phyloP scores from a whole-genome alignment of 148 eudicot species.

The Cornus controversa region DNA sequence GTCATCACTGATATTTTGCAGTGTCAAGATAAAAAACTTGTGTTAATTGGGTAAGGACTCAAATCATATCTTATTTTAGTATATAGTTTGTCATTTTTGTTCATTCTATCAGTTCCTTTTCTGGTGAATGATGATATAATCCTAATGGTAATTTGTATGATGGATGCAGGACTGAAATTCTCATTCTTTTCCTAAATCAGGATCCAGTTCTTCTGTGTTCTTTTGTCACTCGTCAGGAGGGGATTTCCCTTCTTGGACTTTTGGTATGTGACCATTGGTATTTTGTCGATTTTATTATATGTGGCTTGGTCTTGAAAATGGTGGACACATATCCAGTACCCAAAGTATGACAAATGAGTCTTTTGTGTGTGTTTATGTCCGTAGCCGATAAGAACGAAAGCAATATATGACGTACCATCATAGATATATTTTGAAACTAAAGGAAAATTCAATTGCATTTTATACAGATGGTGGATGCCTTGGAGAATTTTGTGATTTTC shows the following conservation, averaged over 20 bases:
- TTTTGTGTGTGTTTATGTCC: not conserved
- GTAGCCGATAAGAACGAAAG: not conserved
- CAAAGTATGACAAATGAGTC: no score
- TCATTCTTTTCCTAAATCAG: slow-evolving; percentile 77
- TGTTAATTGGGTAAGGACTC: slow-evolving; percentile 72
- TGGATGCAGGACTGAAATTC: slow-evolving; percentile 99
- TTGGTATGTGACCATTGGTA: slow-evolving; percentile 45
- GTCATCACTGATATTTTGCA: slow-evolving; percentile 70
- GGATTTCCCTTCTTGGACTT: slow-evolving; percentile 75
- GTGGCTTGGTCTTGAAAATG: not conserved
- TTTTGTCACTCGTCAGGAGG: slow-evolving; percentile 74
- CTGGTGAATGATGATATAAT: slow-evolving; percentile 1
- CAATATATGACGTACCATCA: no score
- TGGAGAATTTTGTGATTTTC: no score
- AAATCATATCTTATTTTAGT: not conserved
- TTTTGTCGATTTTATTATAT: no score
- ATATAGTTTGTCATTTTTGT: not conserved
- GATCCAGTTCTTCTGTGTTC: slow-evolving; percentile 87
- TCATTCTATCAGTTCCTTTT: not conserved
- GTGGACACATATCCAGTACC: not conserved
- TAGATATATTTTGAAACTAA: no score
- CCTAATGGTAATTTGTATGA: slow-evolving; percentile 31
- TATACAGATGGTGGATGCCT: not conserved
- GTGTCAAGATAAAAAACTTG: slow-evolving; percentile 70
- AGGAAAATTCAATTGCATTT: not conserved